Evolutionary conservation across 306 rosid species (phyloP), one percentile per base, ranked within the genome.

Genomic region (Quercus robur): DNA sequence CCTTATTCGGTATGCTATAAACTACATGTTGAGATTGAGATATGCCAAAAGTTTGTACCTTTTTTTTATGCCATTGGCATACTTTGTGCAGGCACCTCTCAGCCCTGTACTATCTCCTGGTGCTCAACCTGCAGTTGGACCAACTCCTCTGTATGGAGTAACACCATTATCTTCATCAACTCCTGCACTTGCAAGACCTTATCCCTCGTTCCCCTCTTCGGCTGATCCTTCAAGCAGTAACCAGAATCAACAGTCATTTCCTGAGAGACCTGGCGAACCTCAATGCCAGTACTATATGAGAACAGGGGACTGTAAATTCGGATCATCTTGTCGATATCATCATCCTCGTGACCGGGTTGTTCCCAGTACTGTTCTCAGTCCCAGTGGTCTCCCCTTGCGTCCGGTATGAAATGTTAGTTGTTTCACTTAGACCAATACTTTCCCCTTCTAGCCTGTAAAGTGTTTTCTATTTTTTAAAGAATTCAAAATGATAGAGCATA

Each of bases 231-330:
- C 87, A 63, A 86, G 91, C 49, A 84, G 87, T 70, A 80, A 26
- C 82, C 94, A 64, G 3, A 88, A 84, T 76, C 97, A 89, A 58
- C 88, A 79, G 66, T 58, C 75, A 25, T 93, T 89, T 89, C 97
- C 97, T 30, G 97, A 89, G 87, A 89, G 97, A 80, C 93, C 94
- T 26, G 97, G 97, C 6, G 93, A 93, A 82, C 91, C 90, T 54
- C 93, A 91, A 78, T 93, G 97, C 86, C 93, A 85, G 74, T 91
- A 91, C 75, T 94, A 85, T 75, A 74, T 94, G 74, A 94, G 87
- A 89, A 94, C 97, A 0, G 98, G 98, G 84, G 95, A 91, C 78
- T 94, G 97, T 81, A 94, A 94, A 85, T 94, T 75, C 78, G 97
- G 98, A 70, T 78, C 87, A 62, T 82, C 92, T 35, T 94, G 98